phyloP scores from a whole-genome alignment of 208 protist genomes.

The Tritrichomonas musculus region DNA sequence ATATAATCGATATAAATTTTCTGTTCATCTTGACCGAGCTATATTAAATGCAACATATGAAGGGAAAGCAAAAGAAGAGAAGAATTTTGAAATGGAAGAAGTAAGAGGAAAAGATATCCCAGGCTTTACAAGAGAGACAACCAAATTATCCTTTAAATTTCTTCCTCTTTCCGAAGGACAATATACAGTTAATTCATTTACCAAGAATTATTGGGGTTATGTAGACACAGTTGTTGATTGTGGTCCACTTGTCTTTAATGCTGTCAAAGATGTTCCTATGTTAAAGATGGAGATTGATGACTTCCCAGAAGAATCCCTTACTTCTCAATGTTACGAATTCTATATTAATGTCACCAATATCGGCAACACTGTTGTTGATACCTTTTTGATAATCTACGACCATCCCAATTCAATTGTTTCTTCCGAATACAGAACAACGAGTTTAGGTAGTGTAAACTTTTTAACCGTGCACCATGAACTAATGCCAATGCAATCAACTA shows the following conservation, averaged over 20 bases:
- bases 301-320: neutral
- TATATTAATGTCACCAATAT: neutral
- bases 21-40: neutral
- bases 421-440: neutral
- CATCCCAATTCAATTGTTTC: neutral
- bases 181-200: neutral
- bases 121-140: neutral
- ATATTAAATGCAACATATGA: neutral
- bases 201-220: conserved; percentile 11
- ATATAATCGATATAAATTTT: conserved; percentile 27
- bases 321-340: neutral
- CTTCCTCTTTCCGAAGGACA: neutral
- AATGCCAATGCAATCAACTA: neutral
- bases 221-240: neutral
- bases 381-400: neutral
- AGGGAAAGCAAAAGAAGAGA: neutral
- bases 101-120: neutral
- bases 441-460: neutral
- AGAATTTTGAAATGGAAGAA: neutral
- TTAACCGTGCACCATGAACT: neutral
- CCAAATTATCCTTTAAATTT: neutral
- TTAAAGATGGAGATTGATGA: neutral
- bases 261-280: neutral
- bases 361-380: neutral
- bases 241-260: neutral